These are phyloP conservation scores for Clarireedia homoeocarpa DNA, from an alignment of 2,329 filamentous ascomycete species.

Conservation along the genomic window DNA sequence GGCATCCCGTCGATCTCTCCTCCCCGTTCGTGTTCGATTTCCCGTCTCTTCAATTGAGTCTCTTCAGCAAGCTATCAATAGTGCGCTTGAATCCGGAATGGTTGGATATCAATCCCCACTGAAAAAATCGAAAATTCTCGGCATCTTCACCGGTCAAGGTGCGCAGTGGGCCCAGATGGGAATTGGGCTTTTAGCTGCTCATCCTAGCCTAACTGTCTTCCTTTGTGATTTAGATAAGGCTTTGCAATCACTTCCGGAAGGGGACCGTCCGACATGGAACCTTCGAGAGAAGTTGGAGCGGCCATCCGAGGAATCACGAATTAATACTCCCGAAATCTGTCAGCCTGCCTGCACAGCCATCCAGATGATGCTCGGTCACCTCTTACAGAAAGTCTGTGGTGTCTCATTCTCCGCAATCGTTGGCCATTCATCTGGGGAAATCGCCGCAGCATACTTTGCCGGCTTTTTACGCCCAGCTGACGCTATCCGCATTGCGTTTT, in stretches of 20 bases:
- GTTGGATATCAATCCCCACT: no score
- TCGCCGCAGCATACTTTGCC: constrained; percentile 31
- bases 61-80: no score
- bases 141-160: constrained; percentile 16
- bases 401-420: constrained; percentile 32
- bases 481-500: constrained; percentile 24
- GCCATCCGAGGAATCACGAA: constrained; percentile 13
- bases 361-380: constrained; percentile 29
- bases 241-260: constrained; percentile 3
- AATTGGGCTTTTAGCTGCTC: constrained; percentile 4
- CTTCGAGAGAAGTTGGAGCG: constrained; percentile 31
- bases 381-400: constrained; percentile 33
- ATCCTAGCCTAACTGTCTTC: constrained; percentile 19
- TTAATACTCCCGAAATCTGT: constrained; percentile 26
- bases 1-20: no score
- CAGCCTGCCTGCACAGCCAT: constrained; percentile 39
- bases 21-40: no score
- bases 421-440: constrained; percentile 33
- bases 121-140: not conserved
- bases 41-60: no score
- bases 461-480: constrained; percentile 26
- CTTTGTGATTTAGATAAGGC: constrained; percentile 2
- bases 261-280: constrained; percentile 9
- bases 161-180: constrained; percentile 15
- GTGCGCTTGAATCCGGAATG: no score